Conservation (phyloP, 305 asterid genomes). For the Caryopteris hybrid region DNA sequence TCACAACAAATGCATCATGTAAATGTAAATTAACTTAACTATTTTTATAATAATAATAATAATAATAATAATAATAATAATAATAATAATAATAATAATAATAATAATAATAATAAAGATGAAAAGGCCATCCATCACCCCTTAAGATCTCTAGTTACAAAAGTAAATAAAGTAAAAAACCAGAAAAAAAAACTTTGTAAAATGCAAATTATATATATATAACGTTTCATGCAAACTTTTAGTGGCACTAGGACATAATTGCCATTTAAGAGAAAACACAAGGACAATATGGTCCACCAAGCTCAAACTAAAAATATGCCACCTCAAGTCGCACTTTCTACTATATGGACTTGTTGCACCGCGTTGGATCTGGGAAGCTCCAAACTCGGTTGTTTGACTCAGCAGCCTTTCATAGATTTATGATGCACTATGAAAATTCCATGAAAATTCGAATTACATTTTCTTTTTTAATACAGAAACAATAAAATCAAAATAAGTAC, state of each 20-base stretch:
- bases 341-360: conserved; percentile 9
- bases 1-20: too few relatives aligned
- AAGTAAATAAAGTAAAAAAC: too few relatives aligned
- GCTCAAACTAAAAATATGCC: not conserved
- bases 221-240: not conserved
- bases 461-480: too few relatives aligned
- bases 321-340: conserved; percentile 4
- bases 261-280: conserved; percentile 13
- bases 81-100: too few relatives aligned
- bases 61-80: too few relatives aligned
- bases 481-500: not conserved
- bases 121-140: too few relatives aligned
- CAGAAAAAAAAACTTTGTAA: too few relatives aligned
- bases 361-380: conserved; percentile 25
- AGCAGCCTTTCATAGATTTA: conserved; percentile 20
- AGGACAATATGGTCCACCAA: conserved; percentile 21
- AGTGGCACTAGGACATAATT: conserved; percentile 9
- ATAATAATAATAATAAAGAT: too few relatives aligned
- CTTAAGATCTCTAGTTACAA: too few relatives aligned
- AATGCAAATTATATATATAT: too few relatives aligned
- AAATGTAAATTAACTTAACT: too few relatives aligned
- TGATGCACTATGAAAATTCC: not conserved
- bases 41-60: too few relatives aligned
- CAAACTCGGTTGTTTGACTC: conserved; percentile 24
- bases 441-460: not conserved